These are phyloP conservation scores for Rheum nobile DNA, from an alignment of 148 eudicot species.

Conservation along the genomic window DNA sequence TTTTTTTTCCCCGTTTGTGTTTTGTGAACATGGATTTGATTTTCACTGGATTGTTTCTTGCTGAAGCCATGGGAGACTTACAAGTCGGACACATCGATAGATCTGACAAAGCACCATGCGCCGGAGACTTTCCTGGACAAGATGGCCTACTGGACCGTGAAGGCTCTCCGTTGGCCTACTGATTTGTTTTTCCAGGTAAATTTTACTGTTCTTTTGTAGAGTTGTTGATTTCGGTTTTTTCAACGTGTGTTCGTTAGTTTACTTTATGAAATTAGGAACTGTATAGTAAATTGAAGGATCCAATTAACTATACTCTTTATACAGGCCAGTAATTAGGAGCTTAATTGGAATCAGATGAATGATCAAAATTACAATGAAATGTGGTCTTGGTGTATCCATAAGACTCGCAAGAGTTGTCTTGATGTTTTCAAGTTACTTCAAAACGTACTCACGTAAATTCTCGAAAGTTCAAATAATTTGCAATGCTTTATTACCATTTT, in stretches of 20 bases:
- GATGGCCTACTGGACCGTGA: conserved; percentile 55
- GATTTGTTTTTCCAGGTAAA: conserved; percentile 62
- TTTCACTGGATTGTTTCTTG: not conserved
- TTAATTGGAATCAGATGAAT: not conserved
- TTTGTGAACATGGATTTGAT: not conserved
- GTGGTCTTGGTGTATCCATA: not conserved
- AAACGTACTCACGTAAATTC: not conserved
- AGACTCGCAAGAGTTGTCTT: not conserved
- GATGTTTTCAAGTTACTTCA: not conserved
- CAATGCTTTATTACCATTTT: not conserved
- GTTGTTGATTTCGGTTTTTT: not conserved
- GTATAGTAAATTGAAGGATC: not conserved
- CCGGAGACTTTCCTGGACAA: conserved; percentile 49
- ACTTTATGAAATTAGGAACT: not conserved
- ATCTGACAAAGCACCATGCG: conserved; percentile 55
- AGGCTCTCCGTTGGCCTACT: conserved; percentile 54
- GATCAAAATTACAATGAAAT: not conserved
- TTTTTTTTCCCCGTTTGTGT: not conserved
- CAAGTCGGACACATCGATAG: conserved; percentile 46
- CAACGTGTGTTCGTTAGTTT: not conserved
- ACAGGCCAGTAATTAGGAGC: not conserved
- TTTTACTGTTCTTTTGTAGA: not conserved
- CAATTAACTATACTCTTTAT: not conserved
- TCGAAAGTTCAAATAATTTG: not conserved
- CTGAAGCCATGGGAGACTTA: conserved; percentile 73